Base-by-base conservation (phyloP, 305 asterid species). In the Solanum hybrid region DNA sequence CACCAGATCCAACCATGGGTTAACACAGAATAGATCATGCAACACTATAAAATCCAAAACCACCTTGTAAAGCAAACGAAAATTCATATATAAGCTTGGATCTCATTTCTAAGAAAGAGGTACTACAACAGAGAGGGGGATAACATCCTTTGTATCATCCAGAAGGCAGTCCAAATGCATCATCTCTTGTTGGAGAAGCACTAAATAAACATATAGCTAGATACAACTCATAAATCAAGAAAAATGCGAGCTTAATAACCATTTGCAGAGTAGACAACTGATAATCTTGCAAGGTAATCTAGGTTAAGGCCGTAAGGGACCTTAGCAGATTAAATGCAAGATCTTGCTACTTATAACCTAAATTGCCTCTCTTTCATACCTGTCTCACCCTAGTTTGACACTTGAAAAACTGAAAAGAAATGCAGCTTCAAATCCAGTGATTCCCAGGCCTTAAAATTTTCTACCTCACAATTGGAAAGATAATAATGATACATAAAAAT, bases 1-100 rank as follows among this genome's bases (percentile, higher is more conserved):
- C 84, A 92, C 90, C 73, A 86, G 51, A 76, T 72, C 66, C 32
- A 85, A 60, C 73, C 79, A 38, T 7, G 88, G 77, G 34, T 37
- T 81, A 69, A 42, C 12, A 10, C 66, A 89, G n/a, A 66, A 66
- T 26, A 60, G 45, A 88, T 26, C 79, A 89, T 19, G 36, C 88
- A 64, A 81, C 24, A 51, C 75, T 87, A 69, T 37, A 81, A 22
- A 76, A 45, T 88, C n/a, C 32, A 19, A 88, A 77, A 77, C 36
- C n/a, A 22, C 64, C 89, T 10, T 69, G 34, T 14, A 77, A 77
- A 75, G 38, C n/a, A 77, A 69, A 88, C 26, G 37, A 13, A 87
- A n/a, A 29, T 45, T 51, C 73, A 45, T 45, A 82, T 29, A 27
- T 42, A 42, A 82, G 38, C 17, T 15, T 29, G 71, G 27, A 40